Percentiles rank a stretch among this genome's conserved stretches.
phyloP scores from a whole-genome alignment of 2,329 filamentous ascomycete genomes.

The Epichloe sibirici region DNA sequence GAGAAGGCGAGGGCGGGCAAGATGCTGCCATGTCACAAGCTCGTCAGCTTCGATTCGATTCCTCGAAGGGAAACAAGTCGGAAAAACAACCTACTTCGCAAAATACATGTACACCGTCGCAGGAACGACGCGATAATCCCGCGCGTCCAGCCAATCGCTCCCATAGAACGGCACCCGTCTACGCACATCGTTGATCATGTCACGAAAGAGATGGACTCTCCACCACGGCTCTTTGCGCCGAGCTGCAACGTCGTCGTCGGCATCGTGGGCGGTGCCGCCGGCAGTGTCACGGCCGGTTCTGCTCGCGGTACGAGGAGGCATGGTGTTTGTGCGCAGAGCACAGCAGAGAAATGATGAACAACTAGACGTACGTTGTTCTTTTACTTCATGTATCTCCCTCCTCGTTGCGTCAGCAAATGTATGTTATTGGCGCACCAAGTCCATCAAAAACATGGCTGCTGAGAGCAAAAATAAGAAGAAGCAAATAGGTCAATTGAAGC shows the following conservation, averaged over 20 bases:
- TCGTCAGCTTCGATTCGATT: not conserved
- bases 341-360: too few relatives aligned
- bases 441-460: not conserved
- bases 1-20: slow-evolving; percentile 80
- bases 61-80: not conserved
- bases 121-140: slow-evolving; percentile 81
- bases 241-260: not conserved
- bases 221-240: slow-evolving; percentile 43
- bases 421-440: not conserved
- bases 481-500: too few relatives aligned
- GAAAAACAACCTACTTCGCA: slow-evolving; percentile 55
- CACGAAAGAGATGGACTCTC: slow-evolving; percentile 61
- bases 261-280: not conserved
- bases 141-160: slow-evolving; percentile 78
- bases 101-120: slow-evolving; percentile 92
- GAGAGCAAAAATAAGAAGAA: too few relatives aligned
- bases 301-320: too few relatives aligned
- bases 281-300: too few relatives aligned
- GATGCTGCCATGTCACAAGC: slow-evolving; percentile 48
- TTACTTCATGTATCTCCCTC: too few relatives aligned
- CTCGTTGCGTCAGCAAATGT: too few relatives aligned
- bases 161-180: slow-evolving; percentile 64
- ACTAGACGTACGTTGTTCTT: too few relatives aligned
- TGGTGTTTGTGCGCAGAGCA: too few relatives aligned
- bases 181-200: slow-evolving; percentile 68